Conservation (phyloP, 371 early-diverging fungal genomes). For the Gilbertella persicaria region DNA sequence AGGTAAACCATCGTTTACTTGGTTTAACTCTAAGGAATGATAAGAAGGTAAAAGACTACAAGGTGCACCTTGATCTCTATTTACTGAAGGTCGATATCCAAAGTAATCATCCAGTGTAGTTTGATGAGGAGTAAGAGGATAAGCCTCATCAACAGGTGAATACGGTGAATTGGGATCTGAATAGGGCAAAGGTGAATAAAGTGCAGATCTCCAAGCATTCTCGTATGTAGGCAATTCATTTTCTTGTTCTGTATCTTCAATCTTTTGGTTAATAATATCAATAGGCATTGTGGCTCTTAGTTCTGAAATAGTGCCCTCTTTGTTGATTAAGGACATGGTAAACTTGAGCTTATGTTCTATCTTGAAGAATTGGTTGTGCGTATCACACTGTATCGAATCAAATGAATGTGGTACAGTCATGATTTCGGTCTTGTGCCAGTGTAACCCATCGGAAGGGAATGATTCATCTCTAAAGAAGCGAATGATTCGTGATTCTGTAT, state of each 20-base stretch:
- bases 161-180: constrained; percentile 8
- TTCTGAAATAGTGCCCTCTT: constrained; percentile 27
- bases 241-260: constrained; percentile 8
- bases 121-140: constrained; percentile 13
- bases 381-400: constrained; percentile 31
- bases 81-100: constrained; percentile 27
- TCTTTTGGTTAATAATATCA: constrained; percentile 12
- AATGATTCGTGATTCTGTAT: constrained; percentile 38
- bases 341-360: constrained; percentile 42
- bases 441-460: constrained; percentile 20
- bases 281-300: constrained; percentile 38
- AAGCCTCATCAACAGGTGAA: constrained; percentile 21
- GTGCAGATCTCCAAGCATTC: constrained; percentile 25
- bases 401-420: constrained; percentile 26
- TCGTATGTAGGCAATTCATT: constrained; percentile 35
- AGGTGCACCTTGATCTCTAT: constrained; percentile 60
- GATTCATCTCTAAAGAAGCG: constrained; percentile 36
- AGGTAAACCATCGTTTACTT: constrained; percentile 11
- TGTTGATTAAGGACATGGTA: constrained; percentile 35
- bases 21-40: background rate
- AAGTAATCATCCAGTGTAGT: constrained; percentile 13
- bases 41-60: constrained; percentile 9
- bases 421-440: constrained; percentile 28
- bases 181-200: constrained; percentile 16
- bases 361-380: constrained; percentile 24